These are phyloP conservation scores for Phoenix dactylifera DNA, from an alignment of 176 grass and related monocot genomes.

Conservation along the genomic window DNA sequence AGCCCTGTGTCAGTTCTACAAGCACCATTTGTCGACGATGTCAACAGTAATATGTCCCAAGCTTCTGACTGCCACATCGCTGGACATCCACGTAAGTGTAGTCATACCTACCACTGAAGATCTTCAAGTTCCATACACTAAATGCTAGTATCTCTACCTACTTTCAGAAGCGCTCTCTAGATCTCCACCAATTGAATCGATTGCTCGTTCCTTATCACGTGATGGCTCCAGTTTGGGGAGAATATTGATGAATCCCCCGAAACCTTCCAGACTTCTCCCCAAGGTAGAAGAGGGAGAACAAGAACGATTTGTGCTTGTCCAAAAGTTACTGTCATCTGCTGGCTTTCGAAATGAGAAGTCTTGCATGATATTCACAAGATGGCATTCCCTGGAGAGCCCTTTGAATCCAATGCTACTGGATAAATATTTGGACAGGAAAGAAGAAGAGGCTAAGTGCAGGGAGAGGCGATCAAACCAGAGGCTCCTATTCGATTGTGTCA, in stretches of 20 bases:
- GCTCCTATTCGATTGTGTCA: constrained; percentile 66
- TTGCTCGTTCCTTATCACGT: constrained; percentile 60
- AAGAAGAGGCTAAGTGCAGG: constrained; percentile 21
- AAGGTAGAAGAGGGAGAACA: constrained; percentile 72
- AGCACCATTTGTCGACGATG: constrained; percentile 45
- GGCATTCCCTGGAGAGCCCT: constrained; percentile 43
- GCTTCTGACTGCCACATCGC: constrained; percentile 39
- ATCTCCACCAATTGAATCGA: constrained; percentile 61
- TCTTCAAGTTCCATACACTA: constrained; percentile 12
- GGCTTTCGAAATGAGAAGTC: constrained; percentile 35
- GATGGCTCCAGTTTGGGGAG: constrained; percentile 42
- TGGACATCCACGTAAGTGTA: constrained; percentile 58
- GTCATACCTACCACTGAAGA: constrained; percentile 10
- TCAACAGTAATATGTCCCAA: constrained; percentile 32
- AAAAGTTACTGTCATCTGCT: constrained; percentile 43
- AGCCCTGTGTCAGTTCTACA: constrained; percentile 70
- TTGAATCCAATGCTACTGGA: constrained; percentile 47
- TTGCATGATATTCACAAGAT: not conserved
- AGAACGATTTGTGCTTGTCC: constrained; percentile 49
- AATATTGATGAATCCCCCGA: constrained; percentile 64
- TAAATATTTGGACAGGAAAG: constrained; percentile 28
- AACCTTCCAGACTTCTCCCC: constrained; percentile 62
- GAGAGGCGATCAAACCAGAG: constrained; percentile 35
- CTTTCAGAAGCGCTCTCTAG: constrained; percentile 64
- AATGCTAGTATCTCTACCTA: constrained; percentile 9